Evolutionary conservation across 1,284 basidiomycete genomes (phyloP), one percentile per base, ranked within the genome.

Genomic region (Chalciporus sp.): DNA sequence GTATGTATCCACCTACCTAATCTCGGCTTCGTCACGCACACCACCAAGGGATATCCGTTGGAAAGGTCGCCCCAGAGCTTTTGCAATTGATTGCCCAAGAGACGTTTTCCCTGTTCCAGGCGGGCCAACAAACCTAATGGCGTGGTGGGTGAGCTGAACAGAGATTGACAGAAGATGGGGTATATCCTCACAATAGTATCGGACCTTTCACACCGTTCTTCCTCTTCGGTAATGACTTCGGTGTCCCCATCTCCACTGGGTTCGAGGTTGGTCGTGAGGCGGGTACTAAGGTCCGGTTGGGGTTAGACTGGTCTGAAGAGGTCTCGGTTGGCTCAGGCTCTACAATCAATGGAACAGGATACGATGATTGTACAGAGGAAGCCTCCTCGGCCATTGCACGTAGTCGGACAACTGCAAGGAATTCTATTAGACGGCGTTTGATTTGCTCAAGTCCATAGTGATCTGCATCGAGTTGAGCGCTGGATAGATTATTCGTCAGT

Each of bases 41-140:
- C 94, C 94, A 39, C 94, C 94, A 1, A 96, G 82, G n/a, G 92
- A 91, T 66, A 96, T 94, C 35, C 94, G 84, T 71, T 94, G 92
- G 81, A 95, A 96, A 1, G 94, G 91, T 55, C 93, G 76, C 52
- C 82, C 79, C 16, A 96, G 79, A 0, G 92, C 90, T 43, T 86
- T 85, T 1, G 94, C 93, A 46, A 96, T 86, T 1, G 91, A 94
- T 67, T 93, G 90, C 9, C 92, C 90, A 0, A 94, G 80, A 1
- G 88, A 92, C 0, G 92, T 94, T 72, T 94, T 94, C 16, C 92
- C 91, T 0, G 86, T 88, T 8, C 91, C 92, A 0, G 91, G 91
- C 14, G 91, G 92, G 8, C 90, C 90, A 39, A 90, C 87, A 55
- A 92, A 89, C 52, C 85, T 88, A 61, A 12, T 7, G 17, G 6